phyloP scores from a whole-genome alignment of 2,329 filamentous ascomycete species.

The Endocalyx cinctus region DNA sequence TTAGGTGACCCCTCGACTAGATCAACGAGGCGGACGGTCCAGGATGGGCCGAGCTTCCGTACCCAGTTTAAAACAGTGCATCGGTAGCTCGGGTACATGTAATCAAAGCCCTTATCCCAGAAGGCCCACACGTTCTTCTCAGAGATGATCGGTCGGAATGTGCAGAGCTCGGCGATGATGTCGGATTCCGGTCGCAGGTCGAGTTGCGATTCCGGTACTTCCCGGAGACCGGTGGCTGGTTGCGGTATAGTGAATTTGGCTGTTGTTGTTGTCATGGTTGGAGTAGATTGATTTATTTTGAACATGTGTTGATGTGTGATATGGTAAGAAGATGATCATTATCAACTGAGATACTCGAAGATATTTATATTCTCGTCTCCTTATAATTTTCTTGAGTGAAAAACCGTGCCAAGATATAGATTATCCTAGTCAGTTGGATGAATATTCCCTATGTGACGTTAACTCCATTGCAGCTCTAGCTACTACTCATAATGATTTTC shows the following conservation, averaged over 20 bases:
- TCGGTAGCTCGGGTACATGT: conserved; percentile 33
- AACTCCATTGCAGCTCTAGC: no score
- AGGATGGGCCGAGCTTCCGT: conserved; percentile 32
- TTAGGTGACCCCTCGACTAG: conserved; percentile 28
- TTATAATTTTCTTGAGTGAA: no score
- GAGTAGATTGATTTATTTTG: no score
- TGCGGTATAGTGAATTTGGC: conserved; percentile 16
- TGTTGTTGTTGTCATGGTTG: conserved; percentile 5
- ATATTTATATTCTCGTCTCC: no score
- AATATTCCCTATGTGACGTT: no score
- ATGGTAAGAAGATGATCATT: no score
- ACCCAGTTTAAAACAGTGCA: conserved; percentile 38
- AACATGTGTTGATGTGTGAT: no score
- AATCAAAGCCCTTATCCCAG: conserved; percentile 34
- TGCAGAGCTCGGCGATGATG: conserved; percentile 27
- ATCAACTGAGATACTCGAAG: no score
- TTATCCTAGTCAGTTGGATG: no score
- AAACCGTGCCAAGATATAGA: no score
- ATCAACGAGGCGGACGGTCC: conserved; percentile 38
- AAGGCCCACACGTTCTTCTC: conserved; percentile 43
- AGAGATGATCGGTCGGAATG: conserved; percentile 27
- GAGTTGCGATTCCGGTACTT: conserved; percentile 15
- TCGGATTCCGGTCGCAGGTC: conserved; percentile 27
- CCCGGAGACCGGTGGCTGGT: conserved; percentile 15
- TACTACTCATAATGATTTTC: no score